Evolutionary conservation across 2,329 filamentous ascomycete genomes (phyloP).

Genomic region (Colletotrichum sp.): DNA sequence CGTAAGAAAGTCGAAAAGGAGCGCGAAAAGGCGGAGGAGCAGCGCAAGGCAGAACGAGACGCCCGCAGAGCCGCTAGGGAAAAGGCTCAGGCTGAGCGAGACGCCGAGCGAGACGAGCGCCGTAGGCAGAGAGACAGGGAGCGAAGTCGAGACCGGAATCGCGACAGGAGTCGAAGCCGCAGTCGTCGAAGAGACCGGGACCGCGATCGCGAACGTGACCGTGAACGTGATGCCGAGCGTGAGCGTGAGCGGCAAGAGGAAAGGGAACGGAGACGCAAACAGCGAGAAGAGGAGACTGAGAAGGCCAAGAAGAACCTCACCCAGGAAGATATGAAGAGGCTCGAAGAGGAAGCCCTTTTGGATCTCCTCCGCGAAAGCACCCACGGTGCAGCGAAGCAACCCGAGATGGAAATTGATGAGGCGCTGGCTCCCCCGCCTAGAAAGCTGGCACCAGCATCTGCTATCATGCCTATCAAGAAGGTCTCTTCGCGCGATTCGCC

Average conservation of each 20-base stretch:
- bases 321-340: constrained; percentile 61
- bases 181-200: constrained; percentile 27
- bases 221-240: constrained; percentile 34
- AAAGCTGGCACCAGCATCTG: constrained; percentile 58
- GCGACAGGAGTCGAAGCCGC: constrained; percentile 25
- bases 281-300: constrained; percentile 45
- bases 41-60: constrained; percentile 55
- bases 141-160: constrained; percentile 40
- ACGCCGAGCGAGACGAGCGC: constrained; percentile 62
- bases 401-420: constrained; percentile 59
- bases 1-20: constrained; percentile 55
- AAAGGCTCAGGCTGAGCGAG: constrained; percentile 45
- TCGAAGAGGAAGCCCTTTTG: constrained; percentile 63
- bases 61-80: constrained; percentile 49
- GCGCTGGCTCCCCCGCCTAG: constrained; percentile 60
- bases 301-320: constrained; percentile 59
- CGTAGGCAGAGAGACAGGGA: constrained; percentile 46
- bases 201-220: constrained; percentile 31
- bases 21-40: constrained; percentile 53
- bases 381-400: constrained; percentile 50
- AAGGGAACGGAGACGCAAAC: constrained; percentile 34
- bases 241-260: constrained; percentile 31
- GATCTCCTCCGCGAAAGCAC: constrained; percentile 66
- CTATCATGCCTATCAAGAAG: constrained; percentile 60
- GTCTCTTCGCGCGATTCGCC: constrained; percentile 43